Base-by-base conservation (phyloP, 495 filamentous ascomycete species). In the Aspergillus panamensis region DNA sequence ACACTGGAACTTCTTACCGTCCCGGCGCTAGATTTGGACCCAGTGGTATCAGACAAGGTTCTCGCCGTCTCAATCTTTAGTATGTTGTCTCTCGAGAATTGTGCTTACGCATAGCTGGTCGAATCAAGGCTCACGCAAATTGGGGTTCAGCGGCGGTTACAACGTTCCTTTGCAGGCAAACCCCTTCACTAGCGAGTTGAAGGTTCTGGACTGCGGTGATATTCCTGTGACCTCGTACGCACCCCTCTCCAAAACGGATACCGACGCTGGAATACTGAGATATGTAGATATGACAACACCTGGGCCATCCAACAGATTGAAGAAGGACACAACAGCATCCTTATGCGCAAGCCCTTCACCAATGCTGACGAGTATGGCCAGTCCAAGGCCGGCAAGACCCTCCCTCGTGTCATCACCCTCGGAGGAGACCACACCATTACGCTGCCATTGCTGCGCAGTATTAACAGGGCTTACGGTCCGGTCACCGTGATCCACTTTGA, bases 11-110 rank as follows among this genome's bases (percentile, higher is more conserved):
- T 16, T 87, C 86, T 0, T 91, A 91, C 70, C 76, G 91, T 58
- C 90, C 91, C 6, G 91, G 91, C 49, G 90, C 90, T 33, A 82
- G 91, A 32, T 96, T 92, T 62, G 91, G 91, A 1, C 91, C 91
- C 10, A 84, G 80, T 49, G 88, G 87, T 25, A 94, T 94, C 64
- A 81, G 91, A 69, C 83, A 91, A 80, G 89, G 89, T 73, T 87
- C 84, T 76, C 82, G 83, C 65, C 81, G 83, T 59, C 79, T 86
- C 62, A 86, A 86, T 69, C 78, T 86, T 49, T 86, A 86, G 83
- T 86, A 82, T 53, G 80, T 80, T 20, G 32, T 17, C 19, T 55
- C 20, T 25, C 19, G 40, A 17, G 37, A 19, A 14, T 20, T 30
- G 40, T 53, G 35, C 51, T 45, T 55, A 64, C 40, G 12, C 8